Evolutionary conservation across 139 green algal genomes (phyloP).

Genomic region (Nannochloris sp.): DNA sequence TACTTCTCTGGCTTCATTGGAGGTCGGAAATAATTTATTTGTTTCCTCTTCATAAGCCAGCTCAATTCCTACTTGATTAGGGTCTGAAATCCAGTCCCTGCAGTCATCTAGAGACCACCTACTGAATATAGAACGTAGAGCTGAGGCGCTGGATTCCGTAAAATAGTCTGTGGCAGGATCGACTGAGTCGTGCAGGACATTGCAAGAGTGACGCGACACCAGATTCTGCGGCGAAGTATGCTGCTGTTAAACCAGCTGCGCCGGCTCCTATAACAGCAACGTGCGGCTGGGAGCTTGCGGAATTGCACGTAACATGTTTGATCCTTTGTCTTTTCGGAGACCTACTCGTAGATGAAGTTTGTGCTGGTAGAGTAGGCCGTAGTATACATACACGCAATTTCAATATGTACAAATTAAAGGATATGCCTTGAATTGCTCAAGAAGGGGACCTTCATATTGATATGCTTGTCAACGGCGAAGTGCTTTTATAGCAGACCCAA

Average conservation of each 20-base stretch:
- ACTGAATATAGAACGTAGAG: constrained; percentile 55
- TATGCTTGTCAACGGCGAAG: no score
- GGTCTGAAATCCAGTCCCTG: constrained; percentile 52
- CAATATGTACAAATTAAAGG: no score
- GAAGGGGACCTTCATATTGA: no score
- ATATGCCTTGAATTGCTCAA: no score
- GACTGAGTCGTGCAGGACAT: constrained; percentile 63
- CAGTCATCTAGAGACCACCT: constrained; percentile 66
- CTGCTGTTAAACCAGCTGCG: constrained; percentile 52
- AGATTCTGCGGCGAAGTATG: constrained; percentile 61
- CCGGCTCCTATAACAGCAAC: constrained; percentile 46
- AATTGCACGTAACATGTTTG: no score
- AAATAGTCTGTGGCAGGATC: constrained; percentile 66
- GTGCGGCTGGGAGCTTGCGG: neutral
- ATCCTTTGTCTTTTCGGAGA: no score
- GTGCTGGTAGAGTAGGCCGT: no score
- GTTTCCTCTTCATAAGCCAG: constrained; percentile 62
- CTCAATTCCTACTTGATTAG: constrained; percentile 50
- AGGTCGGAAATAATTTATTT: constrained; percentile 73
- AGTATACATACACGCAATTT: no score
- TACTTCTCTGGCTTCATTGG: constrained; percentile 68
- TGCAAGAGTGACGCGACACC: constrained; percentile 53
- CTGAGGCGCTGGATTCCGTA: constrained; percentile 38
- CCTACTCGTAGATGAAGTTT: no score
- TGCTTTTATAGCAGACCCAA: no score